Evolutionary conservation across 2,329 filamentous ascomycete genomes (phyloP).

Genomic region (Aspergillus udagawae): DNA sequence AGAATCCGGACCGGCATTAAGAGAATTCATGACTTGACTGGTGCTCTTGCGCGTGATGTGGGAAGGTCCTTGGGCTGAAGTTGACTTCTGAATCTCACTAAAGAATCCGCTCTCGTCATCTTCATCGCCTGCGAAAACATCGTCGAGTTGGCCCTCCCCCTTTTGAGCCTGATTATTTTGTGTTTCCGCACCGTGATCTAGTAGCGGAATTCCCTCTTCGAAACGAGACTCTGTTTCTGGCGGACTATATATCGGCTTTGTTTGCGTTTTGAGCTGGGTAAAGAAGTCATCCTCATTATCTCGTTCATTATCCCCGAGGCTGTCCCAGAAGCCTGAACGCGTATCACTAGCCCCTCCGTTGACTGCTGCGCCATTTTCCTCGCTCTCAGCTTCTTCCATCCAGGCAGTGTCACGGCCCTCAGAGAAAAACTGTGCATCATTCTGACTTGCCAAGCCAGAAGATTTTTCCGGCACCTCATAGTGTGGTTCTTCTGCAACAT

Average conservation of each 20-base stretch:
- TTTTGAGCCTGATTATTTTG: conserved; percentile 23
- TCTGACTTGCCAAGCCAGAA: background rate
- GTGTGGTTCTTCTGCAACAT: background rate
- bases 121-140: conserved; percentile 37
- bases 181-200: conserved; percentile 39
- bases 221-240: conserved; percentile 55
- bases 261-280: conserved; percentile 44
- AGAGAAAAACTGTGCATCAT: background rate
- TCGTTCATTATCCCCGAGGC: conserved; percentile 44
- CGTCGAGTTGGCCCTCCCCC: conserved; percentile 20
- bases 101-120: conserved; percentile 38
- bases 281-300: conserved; percentile 58
- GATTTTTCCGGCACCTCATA: background rate
- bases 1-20: conserved; percentile 37
- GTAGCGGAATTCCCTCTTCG: conserved; percentile 65
- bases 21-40: conserved; percentile 57
- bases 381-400: conserved; percentile 2
- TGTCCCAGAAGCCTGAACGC: conserved; percentile 42
- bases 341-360: conserved; percentile 11
- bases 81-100: conserved; percentile 19
- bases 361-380: conserved; percentile 2
- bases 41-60: conserved; percentile 66
- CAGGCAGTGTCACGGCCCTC: background rate
- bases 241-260: conserved; percentile 35
- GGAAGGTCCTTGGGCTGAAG: conserved; percentile 11